These are phyloP conservation scores for Echites panduratus DNA, from an alignment of 257 asterid species.

Conservation along the genomic window DNA sequence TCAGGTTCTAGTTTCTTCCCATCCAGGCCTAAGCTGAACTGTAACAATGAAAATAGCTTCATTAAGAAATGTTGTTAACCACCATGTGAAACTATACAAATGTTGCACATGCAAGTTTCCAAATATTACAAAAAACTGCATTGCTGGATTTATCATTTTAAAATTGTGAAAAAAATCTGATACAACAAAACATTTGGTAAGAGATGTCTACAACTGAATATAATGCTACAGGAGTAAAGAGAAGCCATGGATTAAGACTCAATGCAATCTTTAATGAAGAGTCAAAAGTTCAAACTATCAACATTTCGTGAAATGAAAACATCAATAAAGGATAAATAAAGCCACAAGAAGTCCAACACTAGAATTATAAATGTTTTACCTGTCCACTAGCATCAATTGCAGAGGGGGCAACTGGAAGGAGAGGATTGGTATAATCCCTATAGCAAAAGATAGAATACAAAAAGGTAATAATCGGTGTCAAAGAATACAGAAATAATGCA, in stretches of 20 bases:
- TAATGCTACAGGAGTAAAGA: background rate
- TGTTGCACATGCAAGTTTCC: background rate
- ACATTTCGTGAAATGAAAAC: background rate
- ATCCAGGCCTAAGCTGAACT: constrained; percentile 77
- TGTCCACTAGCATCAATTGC: constrained; percentile 94
- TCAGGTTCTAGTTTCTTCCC: constrained; percentile 86
- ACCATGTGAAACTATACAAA: background rate
- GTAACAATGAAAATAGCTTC: constrained; percentile 19
- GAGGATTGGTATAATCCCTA: constrained; percentile 94
- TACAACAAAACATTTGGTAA: background rate
- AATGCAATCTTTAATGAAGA: background rate
- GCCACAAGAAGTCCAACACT: background rate
- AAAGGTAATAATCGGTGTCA: background rate
- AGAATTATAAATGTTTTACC: constrained; percentile 33
- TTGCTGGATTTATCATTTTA: background rate
- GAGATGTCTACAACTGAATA: background rate
- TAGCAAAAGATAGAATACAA: background rate
- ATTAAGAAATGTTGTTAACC: background rate
- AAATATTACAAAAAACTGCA: background rate
- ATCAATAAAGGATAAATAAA: background rate
- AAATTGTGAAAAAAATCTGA: background rate
- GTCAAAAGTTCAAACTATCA: background rate
- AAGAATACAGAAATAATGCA: background rate
- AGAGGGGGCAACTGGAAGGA: constrained; percentile 89
- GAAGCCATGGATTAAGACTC: background rate